A percentile compares a stretch with the other conserved stretches of the same genome.
Evolutionary conservation across 1,139 yeast genomes (phyloP).

Genomic region (Saccharomycopsis hybrid): DNA sequence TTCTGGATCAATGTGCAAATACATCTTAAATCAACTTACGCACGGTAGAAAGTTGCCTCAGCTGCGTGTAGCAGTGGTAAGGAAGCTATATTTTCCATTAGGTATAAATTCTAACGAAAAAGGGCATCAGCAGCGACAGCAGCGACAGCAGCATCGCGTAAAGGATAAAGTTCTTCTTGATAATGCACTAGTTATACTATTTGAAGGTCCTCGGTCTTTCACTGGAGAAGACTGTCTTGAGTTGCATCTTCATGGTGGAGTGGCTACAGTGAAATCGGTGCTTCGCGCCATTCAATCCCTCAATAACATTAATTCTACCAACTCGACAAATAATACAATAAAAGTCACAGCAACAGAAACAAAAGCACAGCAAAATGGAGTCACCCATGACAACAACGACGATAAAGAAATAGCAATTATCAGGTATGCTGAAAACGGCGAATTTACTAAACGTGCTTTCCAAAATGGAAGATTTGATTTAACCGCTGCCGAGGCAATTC

Average conservation of each 20-base stretch:
- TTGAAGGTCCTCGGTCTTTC: conserved; percentile 72
- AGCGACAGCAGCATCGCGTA: no score
- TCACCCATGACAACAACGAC: conserved; percentile 30
- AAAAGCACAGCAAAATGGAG: no score
- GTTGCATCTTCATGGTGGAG: conserved; percentile 89
- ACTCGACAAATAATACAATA: no score
- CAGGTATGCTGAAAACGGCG: conserved; percentile 88
- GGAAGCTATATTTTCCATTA: conserved; percentile 48
- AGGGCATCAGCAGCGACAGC: no score
- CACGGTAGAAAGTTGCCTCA: conserved; percentile 32
- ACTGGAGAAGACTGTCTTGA: conserved; percentile 92
- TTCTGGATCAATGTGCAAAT: conserved; percentile 60
- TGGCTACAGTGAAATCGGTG: conserved; percentile 71
- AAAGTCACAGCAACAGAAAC: no score
- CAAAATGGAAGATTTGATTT: conserved; percentile 60
- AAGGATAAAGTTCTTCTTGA: conserved; percentile 46
- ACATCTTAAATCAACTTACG: conserved; percentile 45
- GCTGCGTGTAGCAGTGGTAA: conserved; percentile 50
- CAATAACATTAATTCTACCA: no score
- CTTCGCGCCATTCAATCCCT: conserved; percentile 52
- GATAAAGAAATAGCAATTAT: conserved; percentile 40
- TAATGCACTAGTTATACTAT: conserved; percentile 65
- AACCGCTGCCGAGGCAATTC: conserved; percentile 85
- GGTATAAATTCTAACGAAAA: no score
- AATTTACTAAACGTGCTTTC: conserved; percentile 81